These are phyloP conservation scores for Clavispora asparagi DNA, from an alignment of 805 yeast species.

Conservation along the genomic window DNA sequence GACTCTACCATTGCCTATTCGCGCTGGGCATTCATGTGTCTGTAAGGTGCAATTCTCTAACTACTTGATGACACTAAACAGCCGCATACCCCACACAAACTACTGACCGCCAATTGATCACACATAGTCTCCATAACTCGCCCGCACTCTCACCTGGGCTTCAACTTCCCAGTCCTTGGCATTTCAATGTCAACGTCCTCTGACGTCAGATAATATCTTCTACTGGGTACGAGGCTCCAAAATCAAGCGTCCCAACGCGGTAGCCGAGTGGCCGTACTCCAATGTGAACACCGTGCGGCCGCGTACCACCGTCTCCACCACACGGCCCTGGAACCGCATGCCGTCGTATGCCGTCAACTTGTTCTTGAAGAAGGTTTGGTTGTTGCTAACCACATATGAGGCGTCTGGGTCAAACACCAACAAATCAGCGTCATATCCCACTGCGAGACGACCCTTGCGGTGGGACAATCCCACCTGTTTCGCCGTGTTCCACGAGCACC, in stretches of 20 bases:
- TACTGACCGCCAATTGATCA: too few relatives aligned
- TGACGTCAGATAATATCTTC: too few relatives aligned
- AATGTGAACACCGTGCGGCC: slow-evolving; percentile 64
- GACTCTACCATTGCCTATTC: too few relatives aligned
- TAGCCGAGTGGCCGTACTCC: slow-evolving; percentile 49
- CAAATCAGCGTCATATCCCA: slow-evolving; percentile 86
- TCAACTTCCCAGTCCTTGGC: too few relatives aligned
- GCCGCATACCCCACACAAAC: too few relatives aligned
- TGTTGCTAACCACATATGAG: slow-evolving; percentile 46
- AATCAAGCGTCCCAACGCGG: slow-evolving; percentile 55
- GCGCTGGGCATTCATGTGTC: too few relatives aligned
- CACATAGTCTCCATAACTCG: too few relatives aligned
- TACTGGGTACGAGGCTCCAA: slow-evolving; percentile 48
- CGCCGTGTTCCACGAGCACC: slow-evolving; percentile 85
- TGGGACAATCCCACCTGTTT: slow-evolving; percentile 74
- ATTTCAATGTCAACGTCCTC: too few relatives aligned
- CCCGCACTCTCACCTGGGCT: too few relatives aligned
- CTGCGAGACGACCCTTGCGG: slow-evolving; percentile 64
- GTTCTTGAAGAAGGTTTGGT: slow-evolving; percentile 68
- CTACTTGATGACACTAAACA: too few relatives aligned
- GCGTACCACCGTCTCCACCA: slow-evolving; percentile 72
- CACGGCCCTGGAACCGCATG: slow-evolving; percentile 60
- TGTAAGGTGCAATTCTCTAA: too few relatives aligned
- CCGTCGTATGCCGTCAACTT: slow-evolving; percentile 88
- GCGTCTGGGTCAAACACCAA: slow-evolving; percentile 69